Conservation (phyloP, 2,329 filamentous ascomycete genomes). For the Claviceps lovelessii region DNA sequence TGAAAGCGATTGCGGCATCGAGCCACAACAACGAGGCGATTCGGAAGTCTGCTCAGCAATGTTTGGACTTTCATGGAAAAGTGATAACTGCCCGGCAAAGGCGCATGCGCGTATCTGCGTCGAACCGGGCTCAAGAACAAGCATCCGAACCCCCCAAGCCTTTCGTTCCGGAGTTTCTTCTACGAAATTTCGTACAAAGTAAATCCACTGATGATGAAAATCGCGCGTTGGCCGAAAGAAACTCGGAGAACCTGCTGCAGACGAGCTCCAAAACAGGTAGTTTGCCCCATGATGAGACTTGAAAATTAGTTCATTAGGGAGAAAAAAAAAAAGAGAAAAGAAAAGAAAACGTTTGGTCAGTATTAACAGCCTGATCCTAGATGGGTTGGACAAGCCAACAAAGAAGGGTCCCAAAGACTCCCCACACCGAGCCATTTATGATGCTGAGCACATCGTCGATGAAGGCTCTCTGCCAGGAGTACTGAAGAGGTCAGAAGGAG, state of each 20-base stretch:
- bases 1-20: conserved; percentile 28
- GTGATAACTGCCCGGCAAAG: conserved; percentile 19
- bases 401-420: conserved; percentile 11
- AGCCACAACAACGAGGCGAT: conserved; percentile 21
- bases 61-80: conserved; percentile 20
- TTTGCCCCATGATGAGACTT: neutral
- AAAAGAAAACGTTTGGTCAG: neutral
- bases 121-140: conserved; percentile 16
- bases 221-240: conserved; percentile 21
- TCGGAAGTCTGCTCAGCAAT: conserved; percentile 22
- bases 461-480: conserved; percentile 28
- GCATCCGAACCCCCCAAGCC: conserved; percentile 8
- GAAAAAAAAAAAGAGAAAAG: neutral
- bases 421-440: conserved; percentile 29
- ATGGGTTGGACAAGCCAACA: conserved; percentile 2
- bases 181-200: conserved; percentile 19
- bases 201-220: conserved; percentile 25
- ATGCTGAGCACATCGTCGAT: conserved; percentile 24
- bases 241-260: conserved; percentile 23
- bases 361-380: neutral
- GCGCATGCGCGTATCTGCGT: conserved; percentile 17
- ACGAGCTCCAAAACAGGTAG: conserved; percentile 13
- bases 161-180: conserved; percentile 26
- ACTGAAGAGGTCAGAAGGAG: conserved; percentile 28
- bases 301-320: too few relatives aligned